Evolutionary conservation across 495 filamentous ascomycete species (phyloP).

Genomic region (Podospora anserina): DNA sequence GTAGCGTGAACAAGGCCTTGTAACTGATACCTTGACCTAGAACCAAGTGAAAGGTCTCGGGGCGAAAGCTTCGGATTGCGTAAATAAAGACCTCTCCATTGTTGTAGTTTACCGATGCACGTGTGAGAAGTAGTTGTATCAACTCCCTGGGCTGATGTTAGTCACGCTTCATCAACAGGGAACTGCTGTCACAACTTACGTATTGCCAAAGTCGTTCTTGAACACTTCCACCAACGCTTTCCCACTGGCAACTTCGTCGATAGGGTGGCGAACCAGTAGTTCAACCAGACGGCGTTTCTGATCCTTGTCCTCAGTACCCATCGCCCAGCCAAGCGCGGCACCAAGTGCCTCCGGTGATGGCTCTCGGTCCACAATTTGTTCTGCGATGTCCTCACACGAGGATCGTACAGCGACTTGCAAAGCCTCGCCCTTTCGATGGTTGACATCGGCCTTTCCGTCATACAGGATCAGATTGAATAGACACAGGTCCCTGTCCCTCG

Average conservation of each 20-base stretch:
- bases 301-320: conserved; percentile 16
- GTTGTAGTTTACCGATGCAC: conserved; percentile 33
- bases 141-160: conserved; percentile 14
- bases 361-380: conserved; percentile 33
- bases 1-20: conserved; percentile 28
- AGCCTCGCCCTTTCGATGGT: conserved; percentile 35
- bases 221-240: conserved; percentile 37
- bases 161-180: not conserved
- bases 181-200: conserved; percentile 17
- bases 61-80: conserved; percentile 28
- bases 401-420: conserved; percentile 37
- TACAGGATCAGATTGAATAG: conserved; percentile 38
- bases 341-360: conserved; percentile 32
- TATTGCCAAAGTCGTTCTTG: conserved; percentile 27
- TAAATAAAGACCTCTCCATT: conserved; percentile 33
- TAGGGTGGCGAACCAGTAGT: conserved; percentile 25
- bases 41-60: conserved; percentile 27
- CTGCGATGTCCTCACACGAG: conserved; percentile 30
- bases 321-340: conserved; percentile 27
- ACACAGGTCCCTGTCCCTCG: conserved; percentile 25
- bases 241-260: conserved; percentile 31
- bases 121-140: conserved; percentile 24
- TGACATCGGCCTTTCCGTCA: conserved; percentile 43
- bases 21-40: conserved; percentile 28
- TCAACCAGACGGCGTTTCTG: conserved; percentile 21